Evolutionary conservation across 805 yeast genomes (phyloP).

Genomic region (Hanseniaspora vineae): DNA sequence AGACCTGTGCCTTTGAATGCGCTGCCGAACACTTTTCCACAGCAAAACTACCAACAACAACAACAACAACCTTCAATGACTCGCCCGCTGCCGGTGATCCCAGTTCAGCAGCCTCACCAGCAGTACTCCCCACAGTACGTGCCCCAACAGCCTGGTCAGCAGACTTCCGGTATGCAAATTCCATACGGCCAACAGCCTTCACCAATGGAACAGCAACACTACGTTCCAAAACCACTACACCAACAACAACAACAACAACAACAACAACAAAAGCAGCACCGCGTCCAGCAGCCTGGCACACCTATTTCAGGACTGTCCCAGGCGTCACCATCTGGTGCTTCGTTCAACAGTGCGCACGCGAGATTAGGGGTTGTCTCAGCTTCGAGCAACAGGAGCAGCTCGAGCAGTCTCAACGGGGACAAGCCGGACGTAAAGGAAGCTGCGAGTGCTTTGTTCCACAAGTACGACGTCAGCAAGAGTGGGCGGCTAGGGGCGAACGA

Average conservation of each 20-base stretch:
- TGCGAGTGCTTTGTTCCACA: constrained; percentile 20
- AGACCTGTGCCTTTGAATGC: no score
- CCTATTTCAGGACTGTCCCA: background rate
- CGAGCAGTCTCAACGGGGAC: constrained; percentile 2
- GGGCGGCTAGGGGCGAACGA: constrained; percentile 24
- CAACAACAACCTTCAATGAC: constrained; percentile 2
- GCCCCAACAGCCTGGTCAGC: background rate
- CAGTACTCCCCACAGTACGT: constrained; percentile 1
- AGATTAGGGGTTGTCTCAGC: background rate
- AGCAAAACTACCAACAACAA: background rate
- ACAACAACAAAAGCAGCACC: constrained; percentile 5
- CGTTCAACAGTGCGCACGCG: background rate
- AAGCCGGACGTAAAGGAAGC: constrained; percentile 16
- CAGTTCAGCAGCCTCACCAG: constrained; percentile 6
- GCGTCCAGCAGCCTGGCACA: background rate
- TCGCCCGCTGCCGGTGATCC: constrained; percentile 3
- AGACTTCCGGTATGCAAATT: background rate
- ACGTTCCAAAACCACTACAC: constrained; percentile 4
- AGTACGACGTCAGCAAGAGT: constrained; percentile 19
- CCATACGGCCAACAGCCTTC: background rate
- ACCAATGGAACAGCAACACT: background rate
- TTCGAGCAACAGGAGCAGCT: constrained; percentile 1
- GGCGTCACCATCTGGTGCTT: constrained; percentile 1
- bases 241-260: constrained; percentile 5
- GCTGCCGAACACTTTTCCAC: background rate